phyloP scores from a whole-genome alignment of 1,284 basidiomycete species.

The Pisolithus thermaeus region DNA sequence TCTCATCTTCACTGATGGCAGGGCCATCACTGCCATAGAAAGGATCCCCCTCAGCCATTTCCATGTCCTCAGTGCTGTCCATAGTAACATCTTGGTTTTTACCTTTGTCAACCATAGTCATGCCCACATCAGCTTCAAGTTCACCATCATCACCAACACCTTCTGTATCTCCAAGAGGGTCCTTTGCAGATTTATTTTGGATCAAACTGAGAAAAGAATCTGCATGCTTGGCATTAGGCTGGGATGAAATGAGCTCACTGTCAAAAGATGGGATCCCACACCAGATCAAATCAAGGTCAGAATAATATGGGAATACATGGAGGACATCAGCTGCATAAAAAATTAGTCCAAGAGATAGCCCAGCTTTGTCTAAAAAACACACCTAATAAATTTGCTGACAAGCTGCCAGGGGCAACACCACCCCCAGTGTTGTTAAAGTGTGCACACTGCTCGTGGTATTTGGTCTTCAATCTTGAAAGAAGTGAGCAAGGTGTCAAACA shows the following conservation, averaged over 20 bases:
- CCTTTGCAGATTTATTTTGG: background rate
- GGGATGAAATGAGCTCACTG: background rate
- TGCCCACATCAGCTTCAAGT: background rate
- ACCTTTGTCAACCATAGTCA: background rate
- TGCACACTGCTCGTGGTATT: background rate
- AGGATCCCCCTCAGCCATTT: background rate
- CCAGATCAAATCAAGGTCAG: background rate
- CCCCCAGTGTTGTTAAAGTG: background rate
- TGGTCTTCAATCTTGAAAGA: background rate
- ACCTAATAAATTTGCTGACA: background rate
- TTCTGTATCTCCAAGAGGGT: background rate
- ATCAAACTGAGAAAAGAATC: background rate
- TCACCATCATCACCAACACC: background rate
- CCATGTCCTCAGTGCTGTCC: background rate
- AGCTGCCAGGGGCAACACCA: background rate
- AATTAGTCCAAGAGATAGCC: background rate
- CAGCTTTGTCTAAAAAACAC: background rate
- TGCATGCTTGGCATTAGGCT: background rate
- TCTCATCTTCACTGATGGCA: no score
- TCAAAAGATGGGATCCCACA: background rate
- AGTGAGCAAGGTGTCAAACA: no score
- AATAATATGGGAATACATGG: background rate
- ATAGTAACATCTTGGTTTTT: background rate
- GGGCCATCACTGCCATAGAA: no score
- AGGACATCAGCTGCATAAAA: background rate